These are phyloP conservation scores for Teratosphaeria gauchensis DNA, from an alignment of 2,329 filamentous ascomycete species.

Conservation along the genomic window DNA sequence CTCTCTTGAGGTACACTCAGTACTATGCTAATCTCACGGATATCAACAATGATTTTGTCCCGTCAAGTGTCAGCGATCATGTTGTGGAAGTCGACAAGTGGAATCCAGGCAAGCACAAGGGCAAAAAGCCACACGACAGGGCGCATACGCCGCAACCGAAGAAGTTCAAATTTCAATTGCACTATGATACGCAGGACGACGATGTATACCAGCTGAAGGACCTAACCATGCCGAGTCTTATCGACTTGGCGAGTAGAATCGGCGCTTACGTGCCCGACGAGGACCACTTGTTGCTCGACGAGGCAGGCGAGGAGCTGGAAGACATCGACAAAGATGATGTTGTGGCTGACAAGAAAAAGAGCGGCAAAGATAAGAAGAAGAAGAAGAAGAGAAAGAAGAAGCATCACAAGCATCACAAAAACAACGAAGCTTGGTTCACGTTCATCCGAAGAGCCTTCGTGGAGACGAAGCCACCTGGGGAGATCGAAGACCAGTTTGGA, in stretches of 20 bases:
- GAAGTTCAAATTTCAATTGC: constrained; percentile 65
- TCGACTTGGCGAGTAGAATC: constrained; percentile 72
- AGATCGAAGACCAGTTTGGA: constrained; percentile 44
- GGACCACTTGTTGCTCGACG: constrained; percentile 9
- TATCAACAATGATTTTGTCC: constrained; percentile 63
- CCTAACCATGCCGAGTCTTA: constrained; percentile 71
- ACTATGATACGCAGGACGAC: constrained; percentile 79
- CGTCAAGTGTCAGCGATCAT: constrained; percentile 14
- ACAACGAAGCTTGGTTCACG: constrained; percentile 61
- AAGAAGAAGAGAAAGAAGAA: constrained; percentile 24
- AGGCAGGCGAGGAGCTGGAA: constrained; percentile 15
- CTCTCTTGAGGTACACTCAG: constrained; percentile 72
- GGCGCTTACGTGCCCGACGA: constrained; percentile 41
- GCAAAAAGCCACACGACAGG: constrained; percentile 43
- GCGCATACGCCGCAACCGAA: constrained; percentile 48
- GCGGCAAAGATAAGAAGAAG: constrained; percentile 25
- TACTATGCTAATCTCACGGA: constrained; percentile 90
- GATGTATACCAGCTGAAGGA: constrained; percentile 65
- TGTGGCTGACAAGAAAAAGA: constrained; percentile 15
- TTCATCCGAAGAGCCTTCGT: constrained; percentile 76
- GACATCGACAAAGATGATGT: constrained; percentile 9
- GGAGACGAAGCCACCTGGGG: constrained; percentile 55
- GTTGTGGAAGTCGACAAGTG: constrained; percentile 36
- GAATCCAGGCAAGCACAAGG: constrained; percentile 54
- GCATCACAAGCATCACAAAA: constrained; percentile 44